These are phyloP conservation scores for Solanum commersonii DNA, from an alignment of 257 asterid genomes.

Conservation along the genomic window DNA sequence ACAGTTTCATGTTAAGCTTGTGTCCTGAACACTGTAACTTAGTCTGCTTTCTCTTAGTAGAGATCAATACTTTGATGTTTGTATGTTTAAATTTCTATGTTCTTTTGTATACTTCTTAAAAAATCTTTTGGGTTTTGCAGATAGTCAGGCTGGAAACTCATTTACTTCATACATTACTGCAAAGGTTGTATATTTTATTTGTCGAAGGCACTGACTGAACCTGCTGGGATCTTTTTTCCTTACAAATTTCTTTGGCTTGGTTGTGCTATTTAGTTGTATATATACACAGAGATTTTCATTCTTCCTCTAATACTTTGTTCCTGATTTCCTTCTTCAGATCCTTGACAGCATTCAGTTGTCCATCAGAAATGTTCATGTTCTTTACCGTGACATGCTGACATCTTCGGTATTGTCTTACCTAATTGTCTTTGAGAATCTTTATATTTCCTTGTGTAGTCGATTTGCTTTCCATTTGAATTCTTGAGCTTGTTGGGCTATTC, in stretches of 20 bases:
- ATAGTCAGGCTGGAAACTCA: slow-evolving; percentile 82
- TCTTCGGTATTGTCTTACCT: slow-evolving; percentile 36
- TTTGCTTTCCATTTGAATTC: neutral
- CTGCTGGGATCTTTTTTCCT: neutral
- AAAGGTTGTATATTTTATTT: slow-evolving; percentile 42
- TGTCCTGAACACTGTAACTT: neutral
- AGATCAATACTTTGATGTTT: neutral
- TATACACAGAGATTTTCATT: neutral
- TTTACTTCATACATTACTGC: slow-evolving; percentile 84
- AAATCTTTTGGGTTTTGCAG: slow-evolving; percentile 33
- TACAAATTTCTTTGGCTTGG: slow-evolving; percentile 1
- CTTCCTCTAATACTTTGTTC: neutral
- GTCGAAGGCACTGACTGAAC: neutral
- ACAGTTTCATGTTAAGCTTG: neutral
- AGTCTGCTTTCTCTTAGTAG: neutral
- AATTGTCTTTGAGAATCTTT: neutral
- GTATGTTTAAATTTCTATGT: neutral
- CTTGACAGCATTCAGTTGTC: slow-evolving; percentile 94
- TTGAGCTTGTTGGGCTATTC: neutral
- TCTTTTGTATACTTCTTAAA: neutral
- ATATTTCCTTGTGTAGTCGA: neutral
- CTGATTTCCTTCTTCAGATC: slow-evolving; percentile 37
- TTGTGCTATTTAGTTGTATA: slow-evolving; percentile 4
- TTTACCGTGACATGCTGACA: slow-evolving; percentile 41
- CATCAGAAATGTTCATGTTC: slow-evolving; percentile 70